Base-by-base conservation (phyloP, 164 flowering plant genomes). In the Taxillus chinensis region DNA sequence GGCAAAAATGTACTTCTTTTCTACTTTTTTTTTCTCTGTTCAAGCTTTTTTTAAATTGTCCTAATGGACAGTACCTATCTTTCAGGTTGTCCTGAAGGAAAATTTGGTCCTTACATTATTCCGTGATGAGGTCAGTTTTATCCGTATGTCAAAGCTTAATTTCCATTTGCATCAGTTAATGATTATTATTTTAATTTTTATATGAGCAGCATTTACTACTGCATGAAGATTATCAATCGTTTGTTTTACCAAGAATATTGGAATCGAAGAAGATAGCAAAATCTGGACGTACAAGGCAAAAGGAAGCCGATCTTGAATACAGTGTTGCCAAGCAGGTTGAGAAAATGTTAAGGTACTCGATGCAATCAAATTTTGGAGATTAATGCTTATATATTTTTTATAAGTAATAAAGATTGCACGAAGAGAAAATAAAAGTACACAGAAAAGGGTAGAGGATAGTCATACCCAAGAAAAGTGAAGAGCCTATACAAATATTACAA, bases 311-410 rank as follows among this genome's bases (percentile, higher is more conserved):
- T 73, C 72, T 95, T 69, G 99, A 95, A 74, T 95, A 95, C 62
- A 91, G 83, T 83, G 90, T 95, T 62, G 97, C 99, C 62, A 95
- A 95, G 80, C 99, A 95, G 77, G 99, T 95, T 62, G 96, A 89
- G 80, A 95, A 86, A 77, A 89, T 95, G 97, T 76, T 95, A 68
- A 80, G 97, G 99, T 93, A 48, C 3, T 7, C 1, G 13, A 5
- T 4, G 12, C 4, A 7, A 14, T 7, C 4, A 8, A 4, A 14
- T 11, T 7, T 3, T 11, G 10, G 13, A 48, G 51, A 48, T 7
- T 11, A 8, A 14, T 2, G 51, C 51, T 48, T 48, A 7, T 48
- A 8, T 5, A 7, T 5, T 13, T 5, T 46, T 3, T 46, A 5
- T 46, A 46, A 46, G 45, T 43, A 43, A 43, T n/a, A n/a, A 43